Evolutionary conservation across 2,329 filamentous ascomycete species (phyloP).

Genomic region (Fusarium chuoi): DNA sequence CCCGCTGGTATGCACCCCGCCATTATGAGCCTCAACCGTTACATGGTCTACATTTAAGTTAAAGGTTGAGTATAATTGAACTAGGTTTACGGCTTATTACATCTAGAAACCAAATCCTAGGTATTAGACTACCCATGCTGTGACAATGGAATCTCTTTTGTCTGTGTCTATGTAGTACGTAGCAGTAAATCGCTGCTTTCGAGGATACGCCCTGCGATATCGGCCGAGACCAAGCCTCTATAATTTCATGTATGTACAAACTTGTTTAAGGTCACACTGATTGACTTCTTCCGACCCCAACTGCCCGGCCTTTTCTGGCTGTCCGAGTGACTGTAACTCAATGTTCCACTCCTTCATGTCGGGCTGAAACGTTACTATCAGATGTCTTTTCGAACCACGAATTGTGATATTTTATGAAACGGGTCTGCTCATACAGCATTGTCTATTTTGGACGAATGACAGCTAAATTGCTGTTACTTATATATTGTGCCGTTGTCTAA

Average conservation of each 20-base stretch:
- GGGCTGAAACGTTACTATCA: not conserved
- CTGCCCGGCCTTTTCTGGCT: not conserved
- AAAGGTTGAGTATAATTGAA: not conserved
- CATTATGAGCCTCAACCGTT: constrained; percentile 23
- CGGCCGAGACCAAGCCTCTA: not conserved
- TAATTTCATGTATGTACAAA: not conserved
- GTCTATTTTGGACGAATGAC: not conserved
- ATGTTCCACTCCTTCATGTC: not conserved
- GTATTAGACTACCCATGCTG: not conserved
- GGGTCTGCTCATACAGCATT: not conserved
- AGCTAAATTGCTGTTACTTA: not conserved
- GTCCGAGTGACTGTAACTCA: not conserved
- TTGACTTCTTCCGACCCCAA: not conserved
- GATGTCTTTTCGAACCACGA: not conserved
- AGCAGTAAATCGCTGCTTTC: not conserved
- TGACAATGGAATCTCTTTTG: not conserved
- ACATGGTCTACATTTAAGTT: not conserved
- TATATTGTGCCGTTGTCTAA: not conserved
- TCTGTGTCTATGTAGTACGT: not conserved
- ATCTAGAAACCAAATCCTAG: no score
- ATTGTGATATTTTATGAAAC: not conserved
- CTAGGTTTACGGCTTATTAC: not conserved
- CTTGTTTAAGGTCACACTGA: not conserved
- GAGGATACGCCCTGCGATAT: constrained; percentile 13
- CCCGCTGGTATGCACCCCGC: constrained; percentile 41